Base-by-base conservation (phyloP, 768 basidiomycete species). In the Trametes cubensis region DNA sequence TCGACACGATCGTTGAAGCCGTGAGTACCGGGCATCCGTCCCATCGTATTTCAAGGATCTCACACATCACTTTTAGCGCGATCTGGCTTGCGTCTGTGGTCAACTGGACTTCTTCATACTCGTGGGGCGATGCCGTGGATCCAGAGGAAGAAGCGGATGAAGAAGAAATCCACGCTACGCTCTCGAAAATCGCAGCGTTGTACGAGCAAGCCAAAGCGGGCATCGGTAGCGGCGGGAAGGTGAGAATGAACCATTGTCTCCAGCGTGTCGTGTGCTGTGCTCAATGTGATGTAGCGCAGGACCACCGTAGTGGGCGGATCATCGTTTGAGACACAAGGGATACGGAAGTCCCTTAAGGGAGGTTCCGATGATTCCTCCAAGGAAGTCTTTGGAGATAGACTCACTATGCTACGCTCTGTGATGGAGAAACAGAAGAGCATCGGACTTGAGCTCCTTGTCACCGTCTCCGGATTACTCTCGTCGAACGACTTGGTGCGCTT, bases 1-100 rank as follows among this genome's bases (percentile, higher is more conserved):
- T 67, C 87, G 6, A 86, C 84, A 1, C 79, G 83, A 51, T 89
- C 88, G 0, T 70, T 87, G 26, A 89, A 87, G 72, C 71, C 79
- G 88, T 90, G 72, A 45, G 85, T 67, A 1, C 26, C 7, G 23
- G 39, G 46, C 13, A 34, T 2, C 7, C 7, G 38, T 25, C 15
- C 4, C 39, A 25, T 28, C 14, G 8, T 11, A 28, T 7, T 17
- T 15, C 42, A 10, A 40, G 17, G 23, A 14, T 48, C 60, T 26
- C 15, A 25, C 58, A 25, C 17, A 47, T 13, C 15, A 21, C 1
- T 17, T 44, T 0, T 45, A 69, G 64, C 5, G 67, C 58, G 54
- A 82, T 59, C 17, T 71, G 68, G 68, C 63, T 70, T 17, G 21
- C 57, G 6, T 59, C 55, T 13, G 55, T 70, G 6, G 46, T 73